These are phyloP conservation scores for Chionographis japonica DNA, from an alignment of 106 monocot species.

Conservation along the genomic window DNA sequence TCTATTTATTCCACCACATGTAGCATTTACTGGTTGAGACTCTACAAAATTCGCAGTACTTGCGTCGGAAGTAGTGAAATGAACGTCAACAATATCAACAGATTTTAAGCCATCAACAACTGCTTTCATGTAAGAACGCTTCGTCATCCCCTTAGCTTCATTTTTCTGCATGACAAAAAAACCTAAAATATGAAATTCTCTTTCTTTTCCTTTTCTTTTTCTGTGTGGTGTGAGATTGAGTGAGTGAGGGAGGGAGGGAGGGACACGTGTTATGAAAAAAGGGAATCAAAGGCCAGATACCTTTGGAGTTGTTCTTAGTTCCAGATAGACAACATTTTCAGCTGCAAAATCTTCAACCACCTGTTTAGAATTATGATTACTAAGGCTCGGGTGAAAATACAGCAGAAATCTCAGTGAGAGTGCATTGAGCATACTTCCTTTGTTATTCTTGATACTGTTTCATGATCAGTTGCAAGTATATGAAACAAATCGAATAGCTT, in stretches of 20 bases:
- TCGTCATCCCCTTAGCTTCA: conserved; percentile 91
- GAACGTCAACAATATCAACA: conserved; percentile 59
- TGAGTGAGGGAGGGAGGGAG: too few relatives aligned
- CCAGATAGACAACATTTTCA: conserved; percentile 95
- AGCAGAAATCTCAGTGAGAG: background rate
- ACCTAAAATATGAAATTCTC: background rate
- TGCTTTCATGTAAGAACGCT: conserved; percentile 82
- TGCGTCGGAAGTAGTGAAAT: conserved; percentile 26
- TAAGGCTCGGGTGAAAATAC: background rate
- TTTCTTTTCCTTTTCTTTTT: background rate
- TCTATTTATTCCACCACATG: conserved; percentile 22
- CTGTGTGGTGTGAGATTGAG: too few relatives aligned
- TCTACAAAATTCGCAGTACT: conserved; percentile 11
- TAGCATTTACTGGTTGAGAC: conserved; percentile 10
- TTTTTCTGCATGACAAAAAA: conserved; percentile 47
- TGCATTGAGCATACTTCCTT: conserved; percentile 58
- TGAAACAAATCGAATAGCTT: conserved; percentile 89
- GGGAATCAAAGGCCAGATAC: conserved; percentile 17
- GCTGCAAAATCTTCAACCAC: conserved; percentile 94
- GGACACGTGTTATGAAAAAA: background rate
- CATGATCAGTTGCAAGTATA: conserved; percentile 86
- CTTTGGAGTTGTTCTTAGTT: conserved; percentile 95
- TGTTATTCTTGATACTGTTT: conserved; percentile 74
- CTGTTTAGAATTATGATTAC: conserved; percentile 16
- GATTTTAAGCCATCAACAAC: conserved; percentile 79